These are phyloP conservation scores for Pleurotus tuoliensis DNA, from an alignment of 768 basidiomycete genomes.

Conservation along the genomic window DNA sequence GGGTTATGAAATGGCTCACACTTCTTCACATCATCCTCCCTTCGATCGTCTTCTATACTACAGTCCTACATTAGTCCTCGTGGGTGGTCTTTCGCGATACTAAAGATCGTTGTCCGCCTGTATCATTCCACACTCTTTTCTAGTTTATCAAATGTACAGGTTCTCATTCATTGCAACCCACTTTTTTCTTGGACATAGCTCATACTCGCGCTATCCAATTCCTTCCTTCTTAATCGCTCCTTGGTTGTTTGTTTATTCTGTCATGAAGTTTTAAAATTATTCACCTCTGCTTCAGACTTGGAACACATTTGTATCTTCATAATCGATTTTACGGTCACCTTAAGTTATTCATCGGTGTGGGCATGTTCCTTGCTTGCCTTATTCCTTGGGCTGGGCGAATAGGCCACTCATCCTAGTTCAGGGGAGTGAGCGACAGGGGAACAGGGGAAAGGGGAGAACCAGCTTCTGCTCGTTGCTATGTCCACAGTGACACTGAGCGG, in stretches of 20 bases:
- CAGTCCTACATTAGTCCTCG: neutral
- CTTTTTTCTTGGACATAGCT: neutral
- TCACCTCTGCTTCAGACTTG: too few species aligned
- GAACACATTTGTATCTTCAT: neutral
- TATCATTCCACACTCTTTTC: neutral
- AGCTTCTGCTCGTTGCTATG: too few species aligned
- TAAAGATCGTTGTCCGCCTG: neutral
- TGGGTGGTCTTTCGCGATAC: neutral
- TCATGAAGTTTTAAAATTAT: neutral
- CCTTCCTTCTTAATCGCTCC: neutral
- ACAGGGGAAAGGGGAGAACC: too few species aligned
- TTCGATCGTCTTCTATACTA: neutral
- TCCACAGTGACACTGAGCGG: too few species aligned
- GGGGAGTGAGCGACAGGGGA: too few species aligned
- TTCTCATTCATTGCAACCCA: neutral
- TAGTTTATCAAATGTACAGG: neutral
- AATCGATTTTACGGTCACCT: neutral
- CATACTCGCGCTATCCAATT: neutral
- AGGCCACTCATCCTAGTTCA: too few species aligned
- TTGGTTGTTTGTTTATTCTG: neutral
- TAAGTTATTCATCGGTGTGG: too few species aligned
- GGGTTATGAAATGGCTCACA: constrained; percentile 2
- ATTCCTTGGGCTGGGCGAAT: too few species aligned
- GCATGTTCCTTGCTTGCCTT: too few species aligned
- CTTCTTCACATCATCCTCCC: neutral